Base-by-base conservation (phyloP, 2,329 filamentous ascomycete species). In the Exophiala sp. region DNA sequence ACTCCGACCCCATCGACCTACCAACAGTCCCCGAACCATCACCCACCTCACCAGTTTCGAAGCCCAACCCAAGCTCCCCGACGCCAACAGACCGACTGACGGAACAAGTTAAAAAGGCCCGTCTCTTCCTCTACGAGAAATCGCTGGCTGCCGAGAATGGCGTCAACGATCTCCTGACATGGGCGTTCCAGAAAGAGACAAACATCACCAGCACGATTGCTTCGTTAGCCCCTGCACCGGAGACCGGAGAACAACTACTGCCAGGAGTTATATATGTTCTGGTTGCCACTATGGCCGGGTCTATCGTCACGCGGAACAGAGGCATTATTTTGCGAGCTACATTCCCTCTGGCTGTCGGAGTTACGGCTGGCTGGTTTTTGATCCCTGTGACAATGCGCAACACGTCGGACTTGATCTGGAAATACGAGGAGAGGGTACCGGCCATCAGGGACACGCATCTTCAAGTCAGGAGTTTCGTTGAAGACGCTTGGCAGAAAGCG, bases 231-330 rank as follows among this genome's bases (percentile, higher is more conserved):
- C 93, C 93, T 23, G 76, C 89, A 30, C 84, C 83, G 63, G 85
- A 91, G 70, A 87, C 82, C 53, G 87, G 86, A 66, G 93, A 98
- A 76, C 82, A 83, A 65, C 78, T 98, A 49, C 83, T 97, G 71
- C 93, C 93, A 27, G 91, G 91, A 21, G 77, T 82, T 52, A 81
- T 97, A 60, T 97, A 97, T 72, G 89, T 97, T 40, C 79, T 96
- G 23, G 90, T 98, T 41, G 85, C 90, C 35, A 83, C 88, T 62
- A 96, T 98, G 90, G 88, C 93, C 29, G 93, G 91, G 61, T 89
- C 82, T 69, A 97, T 98, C 66, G 75, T 96, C 48, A 82, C 87
- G 48, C 82, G 91, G 57, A 94, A 95, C 75, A 83, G 91, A 62
- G 90, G 86, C 68, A 78, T 97, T 56, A 68, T 95, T 56, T 73